Evolutionary conservation across 306 rosid species (phyloP).

Genomic region (Glycine tomentella): DNA sequence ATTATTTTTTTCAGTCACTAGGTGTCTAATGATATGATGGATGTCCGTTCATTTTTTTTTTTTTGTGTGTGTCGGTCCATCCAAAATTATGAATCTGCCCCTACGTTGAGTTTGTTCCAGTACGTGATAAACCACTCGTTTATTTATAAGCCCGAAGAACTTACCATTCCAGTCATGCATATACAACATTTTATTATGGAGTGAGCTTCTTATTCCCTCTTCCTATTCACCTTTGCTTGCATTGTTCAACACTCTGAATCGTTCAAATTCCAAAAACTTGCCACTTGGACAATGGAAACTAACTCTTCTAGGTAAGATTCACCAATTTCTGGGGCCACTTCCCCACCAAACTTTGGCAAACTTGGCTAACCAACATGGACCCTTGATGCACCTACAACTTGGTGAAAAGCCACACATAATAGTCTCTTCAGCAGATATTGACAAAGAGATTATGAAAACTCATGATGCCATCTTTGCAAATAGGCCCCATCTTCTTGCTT

Average conservation of each 20-base stretch:
- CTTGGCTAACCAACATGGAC: background rate
- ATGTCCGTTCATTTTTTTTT: no score
- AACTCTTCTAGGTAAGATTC: constrained; percentile 12
- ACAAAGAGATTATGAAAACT: constrained; percentile 5
- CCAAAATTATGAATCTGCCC: no score
- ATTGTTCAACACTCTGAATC: background rate
- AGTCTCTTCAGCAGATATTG: constrained; percentile 7
- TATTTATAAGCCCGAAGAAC: background rate
- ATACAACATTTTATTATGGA: background rate
- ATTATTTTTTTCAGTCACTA: no score
- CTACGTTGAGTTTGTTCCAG: no score
- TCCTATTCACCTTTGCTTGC: background rate
- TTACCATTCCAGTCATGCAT: background rate
- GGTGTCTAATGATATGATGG: no score
- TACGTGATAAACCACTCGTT: background rate
- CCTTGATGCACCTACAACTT: constrained; percentile 12
- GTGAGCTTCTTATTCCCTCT: no score
- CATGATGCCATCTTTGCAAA: constrained; percentile 7
- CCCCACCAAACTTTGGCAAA: background rate
- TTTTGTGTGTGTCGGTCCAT: no score
- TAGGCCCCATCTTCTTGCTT: constrained; percentile 1
- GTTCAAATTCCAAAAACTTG: background rate
- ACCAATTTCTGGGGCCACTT: background rate
- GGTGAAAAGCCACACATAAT: background rate
- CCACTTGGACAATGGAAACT: constrained; percentile 18